phyloP scores from a whole-genome alignment of 768 basidiomycete genomes.

The Podaxis rugospora region DNA sequence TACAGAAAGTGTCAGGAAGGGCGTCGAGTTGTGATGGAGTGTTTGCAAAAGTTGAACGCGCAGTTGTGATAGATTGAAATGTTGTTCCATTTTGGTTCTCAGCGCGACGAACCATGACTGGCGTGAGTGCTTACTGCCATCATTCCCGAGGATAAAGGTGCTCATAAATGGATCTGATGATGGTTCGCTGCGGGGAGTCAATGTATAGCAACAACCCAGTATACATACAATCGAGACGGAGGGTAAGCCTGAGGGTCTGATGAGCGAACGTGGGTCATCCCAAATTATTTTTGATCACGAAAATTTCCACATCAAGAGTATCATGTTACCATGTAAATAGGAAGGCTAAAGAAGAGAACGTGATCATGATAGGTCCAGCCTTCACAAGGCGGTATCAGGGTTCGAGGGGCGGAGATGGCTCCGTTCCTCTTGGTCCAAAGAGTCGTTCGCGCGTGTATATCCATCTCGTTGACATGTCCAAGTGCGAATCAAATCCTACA shows the following conservation, averaged over 20 bases:
- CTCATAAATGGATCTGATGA: too few relatives aligned
- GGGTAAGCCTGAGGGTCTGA: slow-evolving; percentile 19
- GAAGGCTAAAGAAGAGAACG: neutral
- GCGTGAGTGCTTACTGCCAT: neutral
- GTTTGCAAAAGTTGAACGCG: slow-evolving; percentile 27
- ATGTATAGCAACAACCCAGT: neutral
- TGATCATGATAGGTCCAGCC: neutral
- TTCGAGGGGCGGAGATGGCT: neutral
- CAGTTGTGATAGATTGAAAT: neutral
- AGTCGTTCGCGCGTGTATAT: neutral
- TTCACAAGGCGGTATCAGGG: neutral
- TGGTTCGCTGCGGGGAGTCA: too few relatives aligned
- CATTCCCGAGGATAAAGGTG: too few relatives aligned
- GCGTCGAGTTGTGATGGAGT: slow-evolving; percentile 38
- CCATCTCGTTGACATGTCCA: neutral
- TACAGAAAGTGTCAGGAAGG: slow-evolving; percentile 37
- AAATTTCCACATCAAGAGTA: too few relatives aligned
- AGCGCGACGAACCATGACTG: too few relatives aligned
- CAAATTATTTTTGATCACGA: too few relatives aligned
- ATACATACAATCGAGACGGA: slow-evolving; percentile 5
- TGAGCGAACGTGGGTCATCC: too few relatives aligned
- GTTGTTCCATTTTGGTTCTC: too few relatives aligned
- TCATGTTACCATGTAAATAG: neutral
- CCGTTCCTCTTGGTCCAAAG: neutral
- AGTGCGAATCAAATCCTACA: slow-evolving; percentile 1